A percentile compares a stretch with the other conserved stretches of the same genome.
Conservation (phyloP, 257 asterid genomes). For the Dorcoceras hygrometricum region DNA sequence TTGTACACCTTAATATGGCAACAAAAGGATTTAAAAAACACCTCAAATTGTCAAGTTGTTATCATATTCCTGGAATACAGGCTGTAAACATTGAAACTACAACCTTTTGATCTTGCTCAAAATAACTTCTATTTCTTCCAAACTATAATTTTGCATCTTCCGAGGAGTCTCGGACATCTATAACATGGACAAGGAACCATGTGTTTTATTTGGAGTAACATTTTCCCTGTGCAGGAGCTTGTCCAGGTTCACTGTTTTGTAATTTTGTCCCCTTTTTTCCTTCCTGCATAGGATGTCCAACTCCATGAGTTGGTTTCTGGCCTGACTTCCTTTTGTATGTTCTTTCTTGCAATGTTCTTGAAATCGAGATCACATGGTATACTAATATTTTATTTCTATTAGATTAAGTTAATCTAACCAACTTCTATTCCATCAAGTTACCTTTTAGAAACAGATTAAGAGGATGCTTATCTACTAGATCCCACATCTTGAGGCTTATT, state of each 20-base stretch:
- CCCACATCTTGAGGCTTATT: background rate
- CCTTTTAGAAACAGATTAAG: background rate
- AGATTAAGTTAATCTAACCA: background rate
- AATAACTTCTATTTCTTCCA: background rate
- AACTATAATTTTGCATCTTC: background rate
- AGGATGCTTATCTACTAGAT: background rate
- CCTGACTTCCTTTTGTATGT: background rate
- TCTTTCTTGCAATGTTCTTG: background rate
- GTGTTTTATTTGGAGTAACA: background rate
- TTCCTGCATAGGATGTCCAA: background rate
- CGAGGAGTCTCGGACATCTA: background rate
- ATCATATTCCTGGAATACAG: background rate
- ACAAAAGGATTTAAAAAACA: background rate
- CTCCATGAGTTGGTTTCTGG: slow-evolving; percentile 5
- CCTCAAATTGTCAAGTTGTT: background rate
- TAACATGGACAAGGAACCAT: background rate
- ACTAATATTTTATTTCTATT: background rate
- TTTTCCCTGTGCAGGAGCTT: background rate
- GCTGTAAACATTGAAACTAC: background rate
- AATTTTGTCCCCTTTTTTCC: background rate
- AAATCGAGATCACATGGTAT: background rate
- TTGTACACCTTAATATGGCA: background rate
- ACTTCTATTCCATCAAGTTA: background rate
- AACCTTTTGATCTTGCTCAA: background rate
- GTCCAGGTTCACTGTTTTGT: too few relatives aligned